These are phyloP conservation scores for Raphanus hybrid DNA, from an alignment of 441 rosid genomes.

Conservation along the genomic window DNA sequence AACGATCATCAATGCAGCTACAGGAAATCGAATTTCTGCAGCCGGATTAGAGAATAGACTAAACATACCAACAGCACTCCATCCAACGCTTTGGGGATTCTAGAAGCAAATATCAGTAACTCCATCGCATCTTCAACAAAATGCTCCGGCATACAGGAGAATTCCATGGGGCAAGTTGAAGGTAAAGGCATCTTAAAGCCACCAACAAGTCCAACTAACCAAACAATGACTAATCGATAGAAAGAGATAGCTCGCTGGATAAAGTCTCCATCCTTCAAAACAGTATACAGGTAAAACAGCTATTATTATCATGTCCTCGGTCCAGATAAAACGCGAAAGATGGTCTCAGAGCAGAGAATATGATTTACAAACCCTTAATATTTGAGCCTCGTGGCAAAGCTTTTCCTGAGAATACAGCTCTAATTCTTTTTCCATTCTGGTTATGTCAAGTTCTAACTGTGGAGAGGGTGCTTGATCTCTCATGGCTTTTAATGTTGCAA, in stretches of 20 bases:
- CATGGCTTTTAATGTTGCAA: slow-evolving; percentile 71
- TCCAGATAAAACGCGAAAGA: slow-evolving; percentile 14
- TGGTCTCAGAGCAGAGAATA: slow-evolving; percentile 22
- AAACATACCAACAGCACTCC: slow-evolving; percentile 75
- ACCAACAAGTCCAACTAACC: slow-evolving; percentile 92
- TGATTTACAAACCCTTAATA: slow-evolving; percentile 74
- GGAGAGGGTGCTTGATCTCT: slow-evolving; percentile 73
- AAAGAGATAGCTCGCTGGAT: slow-evolving; percentile 87
- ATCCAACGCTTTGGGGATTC: slow-evolving; percentile 90
- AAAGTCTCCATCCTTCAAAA: slow-evolving; percentile 71
- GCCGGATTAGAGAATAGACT: neutral
- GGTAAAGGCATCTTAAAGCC: slow-evolving; percentile 98
- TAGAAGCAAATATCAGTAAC: slow-evolving; percentile 87
- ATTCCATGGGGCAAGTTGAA: slow-evolving; percentile 81
- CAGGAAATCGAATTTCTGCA: neutral
- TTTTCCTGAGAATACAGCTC: slow-evolving; percentile 89
- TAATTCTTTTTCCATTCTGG: slow-evolving; percentile 79
- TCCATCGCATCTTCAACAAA: slow-evolving; percentile 99
- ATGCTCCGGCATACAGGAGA: slow-evolving; percentile 99
- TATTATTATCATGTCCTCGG: slow-evolving; percentile 19
- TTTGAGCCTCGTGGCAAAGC: slow-evolving; percentile 93
- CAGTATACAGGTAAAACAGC: slow-evolving; percentile 14
- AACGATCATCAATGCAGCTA: slow-evolving; percentile 27
- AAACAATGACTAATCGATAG: slow-evolving; percentile 86
- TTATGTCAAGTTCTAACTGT: slow-evolving; percentile 71